phyloP scores from a whole-genome alignment of 306 rosid species.

The Begonia fuchsioides region DNA sequence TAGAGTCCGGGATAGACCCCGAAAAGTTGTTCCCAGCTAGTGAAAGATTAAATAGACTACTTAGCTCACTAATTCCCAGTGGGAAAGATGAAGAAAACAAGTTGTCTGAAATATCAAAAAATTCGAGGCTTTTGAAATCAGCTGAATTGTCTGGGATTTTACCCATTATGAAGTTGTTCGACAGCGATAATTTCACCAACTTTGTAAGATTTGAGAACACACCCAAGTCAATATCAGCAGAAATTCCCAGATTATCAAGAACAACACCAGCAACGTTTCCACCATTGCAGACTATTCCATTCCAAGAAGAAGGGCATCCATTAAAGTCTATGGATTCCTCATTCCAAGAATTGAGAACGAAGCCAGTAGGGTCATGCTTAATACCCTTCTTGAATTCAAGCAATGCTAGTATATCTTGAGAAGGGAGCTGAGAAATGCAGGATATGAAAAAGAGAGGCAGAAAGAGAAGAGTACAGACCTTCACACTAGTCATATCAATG shows the following conservation, averaged over 20 bases:
- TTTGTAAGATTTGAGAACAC: constrained; percentile 69
- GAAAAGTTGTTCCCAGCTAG: constrained; percentile 83
- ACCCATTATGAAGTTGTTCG: constrained; percentile 71
- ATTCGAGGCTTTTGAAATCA: constrained; percentile 54
- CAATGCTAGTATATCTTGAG: constrained; percentile 85
- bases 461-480: constrained; percentile 37
- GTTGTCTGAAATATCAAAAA: constrained; percentile 71
- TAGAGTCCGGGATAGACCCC: constrained; percentile 51
- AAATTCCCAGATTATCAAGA: constrained; percentile 67
- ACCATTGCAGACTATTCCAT: constrained; percentile 78
- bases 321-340: constrained; percentile 92
- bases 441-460: constrained; percentile 42
- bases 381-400: constrained; percentile 80
- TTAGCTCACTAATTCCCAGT: constrained; percentile 36
- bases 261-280: constrained; percentile 94
- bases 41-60: constrained; percentile 59
- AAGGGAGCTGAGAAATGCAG: constrained; percentile 82
- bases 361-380: constrained; percentile 91
- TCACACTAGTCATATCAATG: constrained; percentile 26
- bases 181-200: constrained; percentile 67
- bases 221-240: constrained; percentile 65
- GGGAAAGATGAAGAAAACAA: constrained; percentile 61
- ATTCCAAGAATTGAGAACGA: constrained; percentile 83
- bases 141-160: constrained; percentile 46
- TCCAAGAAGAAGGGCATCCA: constrained; percentile 99